phyloP scores from a whole-genome alignment of 2,329 filamentous ascomycete genomes.

The Aspergillus sp. region DNA sequence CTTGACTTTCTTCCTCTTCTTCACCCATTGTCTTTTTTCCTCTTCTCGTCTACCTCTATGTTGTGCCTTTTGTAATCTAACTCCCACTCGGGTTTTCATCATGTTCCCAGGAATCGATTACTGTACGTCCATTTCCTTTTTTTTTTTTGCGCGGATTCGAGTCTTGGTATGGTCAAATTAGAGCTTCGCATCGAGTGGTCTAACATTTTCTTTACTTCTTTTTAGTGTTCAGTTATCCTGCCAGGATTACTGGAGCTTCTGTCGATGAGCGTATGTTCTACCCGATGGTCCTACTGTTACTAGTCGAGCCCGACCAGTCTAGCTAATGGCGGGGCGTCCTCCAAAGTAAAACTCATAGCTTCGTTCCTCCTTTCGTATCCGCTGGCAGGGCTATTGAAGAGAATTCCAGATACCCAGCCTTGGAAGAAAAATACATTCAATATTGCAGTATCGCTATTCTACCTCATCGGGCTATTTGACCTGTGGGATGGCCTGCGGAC shows the following conservation, averaged over 20 bases:
- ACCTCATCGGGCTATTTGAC: conserved; percentile 88
- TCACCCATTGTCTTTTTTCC: background rate
- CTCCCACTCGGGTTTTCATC: conserved; percentile 18
- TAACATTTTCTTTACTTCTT: conserved; percentile 14
- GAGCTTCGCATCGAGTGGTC: conserved; percentile 12
- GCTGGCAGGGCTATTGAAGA: conserved; percentile 81
- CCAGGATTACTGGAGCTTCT: conserved; percentile 59
- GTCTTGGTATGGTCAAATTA: background rate
- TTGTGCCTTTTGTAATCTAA: background rate
- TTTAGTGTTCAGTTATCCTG: conserved; percentile 62
- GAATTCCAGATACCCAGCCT: conserved; percentile 81
- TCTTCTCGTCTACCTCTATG: conserved; percentile 11
- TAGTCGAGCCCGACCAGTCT: background rate
- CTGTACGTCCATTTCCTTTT: conserved; percentile 42
- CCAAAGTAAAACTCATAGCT: conserved; percentile 83
- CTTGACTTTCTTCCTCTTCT: conserved; percentile 1
- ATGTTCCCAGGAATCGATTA: conserved; percentile 67
- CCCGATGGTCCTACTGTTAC: background rate
- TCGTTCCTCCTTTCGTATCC: conserved; percentile 92
- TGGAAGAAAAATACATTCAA: conserved; percentile 86
- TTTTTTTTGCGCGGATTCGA: conserved; percentile 1
- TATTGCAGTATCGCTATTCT: conserved; percentile 78
- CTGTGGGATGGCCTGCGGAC: conserved; percentile 83
- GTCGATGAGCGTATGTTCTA: conserved; percentile 59
- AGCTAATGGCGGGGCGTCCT: background rate